Evolutionary conservation across 352 stramenopile species (phyloP), one percentile per base, ranked within the genome.

Genomic region (Globisporangium parvum): DNA sequence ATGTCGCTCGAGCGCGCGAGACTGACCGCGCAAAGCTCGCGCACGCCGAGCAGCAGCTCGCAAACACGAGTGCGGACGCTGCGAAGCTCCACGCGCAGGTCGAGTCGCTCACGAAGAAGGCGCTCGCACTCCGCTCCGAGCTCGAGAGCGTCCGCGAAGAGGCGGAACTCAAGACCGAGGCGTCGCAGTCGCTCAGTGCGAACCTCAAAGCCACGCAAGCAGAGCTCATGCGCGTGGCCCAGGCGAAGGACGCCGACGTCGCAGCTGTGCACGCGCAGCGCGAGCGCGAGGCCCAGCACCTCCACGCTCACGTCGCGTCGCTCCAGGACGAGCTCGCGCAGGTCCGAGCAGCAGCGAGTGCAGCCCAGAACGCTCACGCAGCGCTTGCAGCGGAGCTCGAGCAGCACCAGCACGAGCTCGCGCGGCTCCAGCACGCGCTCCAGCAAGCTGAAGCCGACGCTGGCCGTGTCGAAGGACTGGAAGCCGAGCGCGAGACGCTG

Each of bases 31-130:
- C 52, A 2, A 69, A 79, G 60, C 47, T 71, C 3, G 55, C 62
- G 50, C 65, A 69, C 41, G 45, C 80, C 14, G 73, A 94, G 55
- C 60, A 77, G 47, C 65, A 88, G 47, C 31, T 80, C 17, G 70
- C 70, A 20, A 47, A 57, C 2, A 67, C 70, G 48, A 60, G 72
- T 17, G 55, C 50, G 0, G 69, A 87, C 24, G 58, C 80, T 17
- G 57, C 57, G 23, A 65, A 74, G 14, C 28, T 70, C 8, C 69
- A 84, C 47, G 62, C 62, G n/a, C 73, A 88, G 60, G 42, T 91
- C 3, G 72, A 87, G 57, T 50, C 70, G 14, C 62, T 90, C 6
- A 82, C 72, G 17, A 80, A 75, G 44, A 88, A 91, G 65, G 88
- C 89, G 40, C 51, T 79, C 10, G 61, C 60, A 18, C 48, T 90